Evolutionary conservation across 257 asterid species (phyloP).

Genomic region (Nicotiana knightiana): DNA sequence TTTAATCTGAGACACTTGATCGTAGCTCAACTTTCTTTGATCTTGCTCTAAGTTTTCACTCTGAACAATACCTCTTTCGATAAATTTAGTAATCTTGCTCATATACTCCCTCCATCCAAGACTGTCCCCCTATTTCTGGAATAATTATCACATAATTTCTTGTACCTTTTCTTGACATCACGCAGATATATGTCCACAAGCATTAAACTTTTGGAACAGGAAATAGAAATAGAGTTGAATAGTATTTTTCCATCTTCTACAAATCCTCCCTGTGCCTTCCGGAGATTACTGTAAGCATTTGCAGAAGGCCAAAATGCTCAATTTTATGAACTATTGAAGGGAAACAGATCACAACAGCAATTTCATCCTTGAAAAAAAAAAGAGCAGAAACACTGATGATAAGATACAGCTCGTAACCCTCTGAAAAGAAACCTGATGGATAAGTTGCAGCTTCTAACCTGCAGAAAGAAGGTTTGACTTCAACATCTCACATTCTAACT

Average conservation of each 20-base stretch:
- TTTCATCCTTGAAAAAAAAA: neutral
- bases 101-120: neutral
- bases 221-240: neutral
- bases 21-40: neutral
- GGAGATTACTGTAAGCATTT: neutral
- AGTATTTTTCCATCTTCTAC: neutral
- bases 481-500: neutral
- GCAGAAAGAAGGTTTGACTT: neutral
- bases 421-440: neutral
- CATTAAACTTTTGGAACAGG: neutral
- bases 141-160: neutral
- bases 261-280: neutral
- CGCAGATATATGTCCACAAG: neutral
- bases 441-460: neutral
- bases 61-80: neutral
- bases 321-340: neutral
- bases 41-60: too few species aligned
- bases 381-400: neutral
- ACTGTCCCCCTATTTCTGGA: neutral
- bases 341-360: neutral
- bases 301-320: neutral
- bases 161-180: neutral
- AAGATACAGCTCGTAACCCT: neutral
- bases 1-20: neutral
- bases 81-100: neutral